Base-by-base conservation (phyloP, 768 basidiomycete genomes). In the Hygrocybe coccinea region DNA sequence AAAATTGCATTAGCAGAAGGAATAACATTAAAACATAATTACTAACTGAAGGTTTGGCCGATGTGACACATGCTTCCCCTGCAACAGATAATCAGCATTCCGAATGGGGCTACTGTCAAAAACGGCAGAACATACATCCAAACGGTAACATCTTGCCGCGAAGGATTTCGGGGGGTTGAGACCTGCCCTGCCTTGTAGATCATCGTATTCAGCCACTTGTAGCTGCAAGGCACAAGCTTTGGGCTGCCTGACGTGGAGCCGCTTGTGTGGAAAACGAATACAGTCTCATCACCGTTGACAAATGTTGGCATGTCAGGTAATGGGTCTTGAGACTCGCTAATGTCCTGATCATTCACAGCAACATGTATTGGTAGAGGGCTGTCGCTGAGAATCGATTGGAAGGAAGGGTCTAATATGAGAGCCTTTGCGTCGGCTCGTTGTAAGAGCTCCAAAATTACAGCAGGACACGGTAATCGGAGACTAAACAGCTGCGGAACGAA, bases 21-120 rank as follows among this genome's bases (percentile, higher is more conserved):
- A 63, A 61, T 64, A 34, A 55, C 55, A 52, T 53, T 50, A 53
- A 45, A 48, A 12, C 36, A 54, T 3, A 35, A 15, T 48, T 61
- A 74, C 85, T 75, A 69, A 87, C 86, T 84, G 77, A 83, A 87
- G 39, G 78, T 81, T 68, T 89, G 86, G 25, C 71, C 89, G 58
- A 89, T 89, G 69, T 89, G 89, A 65, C 85, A 89, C 86, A 90
- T 86, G 74, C 85, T 86, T 55, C 89, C 87, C 76, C 87, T 89
- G 73, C 53, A 61, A 62, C 60, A 73, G 66, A 71, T 64, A 74
- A 67, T 65, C 61, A 63, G 58, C 53, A 60, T 60, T 52, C 37
- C 44, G 54, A 9, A 58, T n/a, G 53, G 46, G 50, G 38, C 17
- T 17, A 33, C 19, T 10, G 35, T 17, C 21, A 29, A 21, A n/a